Base-by-base conservation (phyloP, 2,329 filamentous ascomycete genomes). In the Pseudogymnoascus sp. region DNA sequence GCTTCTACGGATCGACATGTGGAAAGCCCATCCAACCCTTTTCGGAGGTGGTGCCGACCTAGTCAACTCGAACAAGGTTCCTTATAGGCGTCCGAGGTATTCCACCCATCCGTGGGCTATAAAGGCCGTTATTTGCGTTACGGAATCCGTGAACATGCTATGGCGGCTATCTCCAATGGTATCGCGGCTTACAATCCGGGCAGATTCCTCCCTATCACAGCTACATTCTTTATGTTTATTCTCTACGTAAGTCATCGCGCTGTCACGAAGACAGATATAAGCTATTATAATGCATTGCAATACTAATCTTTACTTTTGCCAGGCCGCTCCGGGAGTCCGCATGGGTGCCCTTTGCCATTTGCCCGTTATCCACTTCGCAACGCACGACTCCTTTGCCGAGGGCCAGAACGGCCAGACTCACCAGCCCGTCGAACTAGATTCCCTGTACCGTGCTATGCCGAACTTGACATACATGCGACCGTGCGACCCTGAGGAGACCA, bases 401-500 rank as follows among this genome's bases (percentile, higher is more conserved):
- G 83, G 84, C 1, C 79, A 86, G 64, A 79, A 86, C 64, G 83
- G 83, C 0, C 83, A 82, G 0, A 86, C 39, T 7, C 39, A 43
- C 39, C 39, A 43, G 3, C 39, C 39, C 4, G n/a, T 43, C 12
- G 39, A 43, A 35, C 73, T 86, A 0, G 77, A 79, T 8, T 70
- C 77, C 0, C 73, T 86, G 2, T 86, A 82, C 68, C 79, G 84
- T 4, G 79, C 82, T 22, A 86, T 86, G 82, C 83, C 83, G 0
- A 85, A 85, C 62, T 64, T 86, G 0, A 71, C 81, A 1, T 85
- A 85, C 68, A 82, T 86, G 61, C 79, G 83, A 0, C 83, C 83
- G 0, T 76, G 77, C 54, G 83, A 86, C 63, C 77, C 75, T 54
- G 81, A 86, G 66, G 83, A 87, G 69, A 77, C 75, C 0, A 77